These are phyloP conservation scores for Xylaria sp. DNA, from an alignment of 2,329 filamentous ascomycete genomes.

Conservation along the genomic window DNA sequence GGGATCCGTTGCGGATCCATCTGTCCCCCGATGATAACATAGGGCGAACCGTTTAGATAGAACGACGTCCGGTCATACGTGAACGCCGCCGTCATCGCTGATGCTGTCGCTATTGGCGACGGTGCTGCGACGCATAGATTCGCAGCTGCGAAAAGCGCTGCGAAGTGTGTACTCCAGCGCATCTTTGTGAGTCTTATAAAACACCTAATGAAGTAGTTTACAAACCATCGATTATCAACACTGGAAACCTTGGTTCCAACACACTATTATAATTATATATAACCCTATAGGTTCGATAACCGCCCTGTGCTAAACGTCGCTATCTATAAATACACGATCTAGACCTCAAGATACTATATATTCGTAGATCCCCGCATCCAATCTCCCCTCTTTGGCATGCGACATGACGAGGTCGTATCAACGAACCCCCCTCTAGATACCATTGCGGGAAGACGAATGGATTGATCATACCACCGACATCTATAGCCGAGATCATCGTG, in stretches of 20 bases:
- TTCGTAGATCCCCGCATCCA: conserved; percentile 25
- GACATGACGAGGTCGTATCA: conserved; percentile 29
- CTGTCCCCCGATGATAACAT: conserved; percentile 59
- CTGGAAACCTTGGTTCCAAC: not conserved
- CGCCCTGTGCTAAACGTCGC: not conserved
- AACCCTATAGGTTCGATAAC: not conserved
- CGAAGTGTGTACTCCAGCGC: conserved; percentile 13
- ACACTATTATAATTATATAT: no score
- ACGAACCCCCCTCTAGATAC: conserved; percentile 2
- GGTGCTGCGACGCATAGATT: conserved; percentile 11
- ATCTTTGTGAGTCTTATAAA: conserved; percentile 12
- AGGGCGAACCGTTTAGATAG: conserved; percentile 53
- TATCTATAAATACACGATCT: not conserved
- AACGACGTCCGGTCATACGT: conserved; percentile 54
- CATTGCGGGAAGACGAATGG: not conserved
- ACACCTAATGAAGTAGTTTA: not conserved
- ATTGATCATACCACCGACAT: conserved; percentile 4
- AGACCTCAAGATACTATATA: conserved; percentile 10
- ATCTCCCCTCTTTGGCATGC: conserved; percentile 11
- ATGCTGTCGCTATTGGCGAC: not conserved
- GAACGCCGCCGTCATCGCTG: conserved; percentile 44
- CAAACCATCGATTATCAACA: no score
- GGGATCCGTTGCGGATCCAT: conserved; percentile 63
- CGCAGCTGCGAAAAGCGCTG: conserved; percentile 12
- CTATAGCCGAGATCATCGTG: conserved; percentile 28